A percentile compares a stretch with the other conserved stretches of the same genome.
Evolutionary conservation across 305 asterid species (phyloP).

Genomic region (Fraxinus angustifolia): DNA sequence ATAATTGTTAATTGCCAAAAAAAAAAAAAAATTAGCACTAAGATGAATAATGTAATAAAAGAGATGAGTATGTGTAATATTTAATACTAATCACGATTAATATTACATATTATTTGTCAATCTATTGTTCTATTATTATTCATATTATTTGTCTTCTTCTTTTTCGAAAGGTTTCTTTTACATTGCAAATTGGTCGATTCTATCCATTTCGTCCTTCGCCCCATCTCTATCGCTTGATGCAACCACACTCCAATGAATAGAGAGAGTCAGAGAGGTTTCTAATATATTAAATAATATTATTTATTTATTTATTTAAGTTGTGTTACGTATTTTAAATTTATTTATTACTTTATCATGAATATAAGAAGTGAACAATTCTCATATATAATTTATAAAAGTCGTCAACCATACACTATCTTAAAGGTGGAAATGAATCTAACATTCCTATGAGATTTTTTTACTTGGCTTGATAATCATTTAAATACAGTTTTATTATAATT

Average conservation of each 20-base stretch:
- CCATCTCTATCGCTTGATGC: not conserved
- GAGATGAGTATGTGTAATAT: no score
- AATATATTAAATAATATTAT: no score
- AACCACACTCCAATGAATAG: not conserved
- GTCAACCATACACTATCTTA: not conserved
- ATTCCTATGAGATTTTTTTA: no score
- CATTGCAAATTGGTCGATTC: not conserved
- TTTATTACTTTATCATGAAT: not conserved
- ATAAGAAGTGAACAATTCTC: not conserved
- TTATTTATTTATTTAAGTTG: not conserved
- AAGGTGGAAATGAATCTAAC: not conserved
- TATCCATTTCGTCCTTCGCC: not conserved
- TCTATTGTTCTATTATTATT: not conserved
- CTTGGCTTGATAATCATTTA: not conserved
- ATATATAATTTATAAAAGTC: not conserved
- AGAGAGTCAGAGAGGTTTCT: not conserved
- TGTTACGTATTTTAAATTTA: not conserved
- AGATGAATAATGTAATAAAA: no score
- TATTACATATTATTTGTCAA: not conserved
- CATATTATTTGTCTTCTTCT: not conserved
- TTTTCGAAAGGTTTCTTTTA: not conserved
- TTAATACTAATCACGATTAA: no score
- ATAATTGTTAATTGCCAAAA: no score
- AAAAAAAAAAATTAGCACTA: no score
- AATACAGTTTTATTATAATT: not conserved